phyloP scores from a whole-genome alignment of 257 asterid genomes.

The Salvia miltiorrhiza region DNA sequence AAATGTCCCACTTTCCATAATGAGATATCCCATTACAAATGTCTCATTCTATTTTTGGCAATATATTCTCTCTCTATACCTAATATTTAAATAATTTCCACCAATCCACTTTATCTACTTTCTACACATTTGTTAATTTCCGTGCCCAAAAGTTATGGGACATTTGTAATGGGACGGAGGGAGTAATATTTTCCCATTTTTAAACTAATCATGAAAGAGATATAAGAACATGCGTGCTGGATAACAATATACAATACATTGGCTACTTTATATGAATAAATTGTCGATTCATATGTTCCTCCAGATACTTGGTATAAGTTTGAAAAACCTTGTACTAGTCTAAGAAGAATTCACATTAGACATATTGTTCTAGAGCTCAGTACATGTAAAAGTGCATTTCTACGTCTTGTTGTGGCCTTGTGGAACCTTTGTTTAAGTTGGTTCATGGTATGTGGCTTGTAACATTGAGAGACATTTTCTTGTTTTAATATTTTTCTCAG shows the following conservation, averaged over 20 bases:
- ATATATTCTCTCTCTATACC: too few species aligned
- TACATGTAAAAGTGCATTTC: background rate
- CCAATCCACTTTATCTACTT: too few species aligned
- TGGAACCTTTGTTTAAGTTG: background rate
- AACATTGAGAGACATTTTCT: conserved; percentile 8
- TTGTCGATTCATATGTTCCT: background rate
- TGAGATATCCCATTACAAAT: too few species aligned
- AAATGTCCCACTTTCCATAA: too few species aligned
- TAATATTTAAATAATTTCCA: too few species aligned
- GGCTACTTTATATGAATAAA: background rate
- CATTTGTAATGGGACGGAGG: too few species aligned
- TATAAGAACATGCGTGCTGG: background rate
- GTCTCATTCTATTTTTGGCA: too few species aligned
- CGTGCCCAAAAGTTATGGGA: too few species aligned
- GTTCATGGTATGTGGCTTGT: conserved; percentile 3
- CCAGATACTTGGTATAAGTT: background rate
- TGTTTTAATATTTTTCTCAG: conserved; percentile 45
- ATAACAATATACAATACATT: background rate
- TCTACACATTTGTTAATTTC: too few species aligned
- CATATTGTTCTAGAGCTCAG: background rate
- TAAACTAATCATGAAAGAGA: background rate
- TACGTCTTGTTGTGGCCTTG: background rate
- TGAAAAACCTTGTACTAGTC: background rate
- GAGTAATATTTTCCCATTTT: background rate
- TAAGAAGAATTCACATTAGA: background rate